Conservation (phyloP, 2,329 filamentous ascomycete species). For the Ophiostoma perfectum region DNA sequence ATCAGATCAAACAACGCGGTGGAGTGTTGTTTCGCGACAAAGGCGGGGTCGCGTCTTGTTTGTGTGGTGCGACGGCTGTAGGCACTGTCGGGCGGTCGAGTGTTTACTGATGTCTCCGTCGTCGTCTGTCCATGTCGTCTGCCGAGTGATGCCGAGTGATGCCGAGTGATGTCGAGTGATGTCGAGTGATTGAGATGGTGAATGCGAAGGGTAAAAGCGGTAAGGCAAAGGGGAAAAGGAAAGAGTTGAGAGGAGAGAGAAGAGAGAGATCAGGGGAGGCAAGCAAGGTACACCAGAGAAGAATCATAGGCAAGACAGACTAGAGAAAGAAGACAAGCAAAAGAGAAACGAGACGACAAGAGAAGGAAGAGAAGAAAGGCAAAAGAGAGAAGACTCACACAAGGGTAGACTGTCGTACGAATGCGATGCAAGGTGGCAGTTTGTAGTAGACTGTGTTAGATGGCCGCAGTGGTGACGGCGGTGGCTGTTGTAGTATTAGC, state of each 20-base stretch:
- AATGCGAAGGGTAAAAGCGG: background rate
- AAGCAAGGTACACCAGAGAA: too few species aligned
- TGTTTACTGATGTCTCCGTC: background rate
- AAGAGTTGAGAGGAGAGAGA: background rate
- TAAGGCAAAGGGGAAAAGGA: background rate
- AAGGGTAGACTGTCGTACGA: too few species aligned
- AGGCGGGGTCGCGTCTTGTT: slow-evolving; percentile 11
- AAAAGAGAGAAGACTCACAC: too few species aligned
- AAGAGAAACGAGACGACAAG: too few species aligned
- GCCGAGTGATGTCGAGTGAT: too few species aligned
- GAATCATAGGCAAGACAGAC: background rate
- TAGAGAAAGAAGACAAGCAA: background rate
- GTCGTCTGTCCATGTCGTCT: background rate
- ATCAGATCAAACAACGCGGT: slow-evolving; percentile 9
- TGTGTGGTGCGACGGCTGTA: slow-evolving; percentile 6
- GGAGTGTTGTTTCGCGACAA: slow-evolving; percentile 12
- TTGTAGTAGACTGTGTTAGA: too few species aligned
- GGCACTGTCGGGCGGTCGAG: background rate
- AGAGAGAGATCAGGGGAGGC: background rate
- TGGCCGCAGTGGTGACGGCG: background rate
- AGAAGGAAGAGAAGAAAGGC: too few species aligned
- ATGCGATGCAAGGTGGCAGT: too few species aligned
- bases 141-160: too few species aligned
- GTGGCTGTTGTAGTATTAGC: background rate
- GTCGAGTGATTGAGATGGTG: background rate